Evolutionary conservation across 805 yeast species (phyloP).

Genomic region (Yarrowia bubula): DNA sequence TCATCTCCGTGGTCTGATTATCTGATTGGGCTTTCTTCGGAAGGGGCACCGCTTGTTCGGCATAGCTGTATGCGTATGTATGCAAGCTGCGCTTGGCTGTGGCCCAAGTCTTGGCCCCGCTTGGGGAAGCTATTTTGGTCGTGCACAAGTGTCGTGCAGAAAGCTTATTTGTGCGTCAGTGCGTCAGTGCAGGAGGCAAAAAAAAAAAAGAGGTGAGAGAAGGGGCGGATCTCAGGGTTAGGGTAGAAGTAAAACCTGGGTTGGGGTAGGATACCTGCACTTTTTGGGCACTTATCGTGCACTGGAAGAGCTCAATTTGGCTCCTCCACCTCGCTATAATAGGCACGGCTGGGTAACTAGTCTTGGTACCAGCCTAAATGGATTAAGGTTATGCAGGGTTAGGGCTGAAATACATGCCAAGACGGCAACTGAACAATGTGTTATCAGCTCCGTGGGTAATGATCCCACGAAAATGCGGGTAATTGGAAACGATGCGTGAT

Average conservation of each 20-base stretch:
- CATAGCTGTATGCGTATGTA: not conserved
- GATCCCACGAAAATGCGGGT: not conserved
- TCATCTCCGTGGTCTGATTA: not conserved
- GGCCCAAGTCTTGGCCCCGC: not conserved
- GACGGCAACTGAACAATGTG: not conserved
- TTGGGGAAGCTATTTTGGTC: not conserved
- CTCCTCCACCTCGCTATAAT: not conserved
- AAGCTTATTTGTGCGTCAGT: not conserved
- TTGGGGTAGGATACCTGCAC: too few relatives aligned
- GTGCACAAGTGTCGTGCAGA: not conserved
- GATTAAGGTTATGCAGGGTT: not conserved
- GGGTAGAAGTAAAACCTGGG: too few relatives aligned
- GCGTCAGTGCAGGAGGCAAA: not conserved
- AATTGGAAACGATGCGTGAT: not conserved
- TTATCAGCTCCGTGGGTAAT: not conserved
- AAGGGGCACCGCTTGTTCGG: not conserved
- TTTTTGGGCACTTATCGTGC: too few relatives aligned
- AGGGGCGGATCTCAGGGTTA: not conserved
- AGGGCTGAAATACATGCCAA: not conserved
- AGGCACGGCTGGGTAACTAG: conserved; percentile 4
- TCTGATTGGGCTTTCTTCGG: not conserved
- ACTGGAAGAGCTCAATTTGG: too few relatives aligned
- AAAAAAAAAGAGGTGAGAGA: not conserved
- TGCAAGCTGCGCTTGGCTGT: too few relatives aligned
- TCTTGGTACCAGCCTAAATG: not conserved